Base-by-base conservation (phyloP, 495 filamentous ascomycete species). In the Talaromyces wortmannii region DNA sequence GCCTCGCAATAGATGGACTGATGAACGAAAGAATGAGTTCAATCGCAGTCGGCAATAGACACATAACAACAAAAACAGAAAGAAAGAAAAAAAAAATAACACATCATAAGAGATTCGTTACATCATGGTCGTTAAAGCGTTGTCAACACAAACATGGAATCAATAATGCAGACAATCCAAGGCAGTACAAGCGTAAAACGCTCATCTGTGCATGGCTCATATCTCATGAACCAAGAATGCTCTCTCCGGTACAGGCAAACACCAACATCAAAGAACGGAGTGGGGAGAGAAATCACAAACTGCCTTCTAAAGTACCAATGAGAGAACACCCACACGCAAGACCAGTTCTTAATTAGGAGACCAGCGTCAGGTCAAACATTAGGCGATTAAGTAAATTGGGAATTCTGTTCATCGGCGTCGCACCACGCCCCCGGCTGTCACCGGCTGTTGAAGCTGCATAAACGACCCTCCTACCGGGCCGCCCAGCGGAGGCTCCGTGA, bases 401-500 rank as follows among this genome's bases (percentile, higher is more conserved):
- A 18, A 16, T 13, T 23, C 43, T 53, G 43, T 10, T 68, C 59
- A 77, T 50, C 72, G 69, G 54, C 69, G 73, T 18, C 71, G 70
- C 63, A 74, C 71, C 7, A 67, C 61, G 8, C 63, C 67, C n/a
- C 67, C 68, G 5, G 74, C 68, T 53, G 74, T 74, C 67, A 78
- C 73, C 44, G 72, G 70, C 46, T 78, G 74, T 42, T 53, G 52
- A 15, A 78, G 55, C 44, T 50, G 61, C 16, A 73, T 59, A 57
- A 68, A 65, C 43, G 53, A 33, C 44, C 53, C 72, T 6, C 75
- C 73, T 7, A 80, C 67, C 10, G 77, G 71, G 16, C 72, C 72
- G 29, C 76, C 71, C 1, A 78, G 68, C 15, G 69, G 67, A 11
- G 83, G 77, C 55, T 88, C 83, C 42, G 86, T 79, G 55, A 91